Conservation (phyloP, 805 yeast species). For the Lipomyces sp. region DNA sequence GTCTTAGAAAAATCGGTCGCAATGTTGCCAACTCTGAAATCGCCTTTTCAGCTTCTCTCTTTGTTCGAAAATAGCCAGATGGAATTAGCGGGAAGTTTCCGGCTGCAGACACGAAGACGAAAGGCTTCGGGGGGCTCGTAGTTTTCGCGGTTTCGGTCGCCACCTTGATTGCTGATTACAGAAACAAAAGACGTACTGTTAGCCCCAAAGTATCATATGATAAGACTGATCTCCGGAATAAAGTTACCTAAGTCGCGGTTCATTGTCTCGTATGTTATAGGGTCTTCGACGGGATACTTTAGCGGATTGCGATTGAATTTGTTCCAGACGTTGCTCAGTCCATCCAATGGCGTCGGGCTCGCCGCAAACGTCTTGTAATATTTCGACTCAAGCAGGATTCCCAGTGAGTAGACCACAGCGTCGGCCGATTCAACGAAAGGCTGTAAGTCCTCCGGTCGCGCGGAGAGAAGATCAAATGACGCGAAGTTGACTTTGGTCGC, state of each 20-base stretch:
- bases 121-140: slow-evolving; percentile 7
- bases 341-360: slow-evolving; percentile 14
- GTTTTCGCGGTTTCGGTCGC: slow-evolving; percentile 13
- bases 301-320: slow-evolving; percentile 25
- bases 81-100: slow-evolving; percentile 23
- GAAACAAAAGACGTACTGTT: neutral
- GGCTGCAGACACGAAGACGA: slow-evolving; percentile 22
- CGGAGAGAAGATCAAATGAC: slow-evolving; percentile 8
- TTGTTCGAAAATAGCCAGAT: slow-evolving; percentile 17
- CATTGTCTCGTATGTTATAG: slow-evolving; percentile 17
- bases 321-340: slow-evolving; percentile 9
- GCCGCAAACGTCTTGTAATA: slow-evolving; percentile 22
- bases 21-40: slow-evolving; percentile 8
- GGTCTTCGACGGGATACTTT: slow-evolving; percentile 18
- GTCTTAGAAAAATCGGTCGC: slow-evolving; percentile 23
- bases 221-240: too few relatives aligned
- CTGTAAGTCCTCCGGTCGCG: slow-evolving; percentile 9
- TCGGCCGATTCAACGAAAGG: slow-evolving; percentile 11
- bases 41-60: slow-evolving; percentile 20
- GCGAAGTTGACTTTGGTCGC: slow-evolving; percentile 15
- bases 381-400: slow-evolving; percentile 22
- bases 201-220: neutral
- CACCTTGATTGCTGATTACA: slow-evolving; percentile 11
- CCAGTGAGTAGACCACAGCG: slow-evolving; percentile 23
- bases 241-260: slow-evolving; percentile 22